phyloP scores from a whole-genome alignment of 495 filamentous ascomycete genomes.

The Pyrenopolyporus hunteri region DNA sequence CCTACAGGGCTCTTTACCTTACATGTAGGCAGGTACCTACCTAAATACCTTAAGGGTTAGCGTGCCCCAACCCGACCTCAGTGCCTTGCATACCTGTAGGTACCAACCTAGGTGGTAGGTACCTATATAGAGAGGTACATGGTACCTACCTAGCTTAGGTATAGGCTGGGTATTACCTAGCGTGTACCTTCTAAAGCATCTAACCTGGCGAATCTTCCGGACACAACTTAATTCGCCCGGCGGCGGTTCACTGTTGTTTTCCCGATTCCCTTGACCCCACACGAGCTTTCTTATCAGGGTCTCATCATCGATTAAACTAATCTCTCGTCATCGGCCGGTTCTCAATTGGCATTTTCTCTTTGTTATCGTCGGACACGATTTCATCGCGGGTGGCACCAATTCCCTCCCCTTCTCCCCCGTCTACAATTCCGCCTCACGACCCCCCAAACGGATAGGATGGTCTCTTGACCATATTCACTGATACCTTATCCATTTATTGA shows the following conservation, averaged over 20 bases:
- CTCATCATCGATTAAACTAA: constrained; percentile 23
- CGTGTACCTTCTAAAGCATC: no score
- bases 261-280: constrained; percentile 10
- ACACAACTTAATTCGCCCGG: no score
- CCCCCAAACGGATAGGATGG: constrained; percentile 21
- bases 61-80: no score
- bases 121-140: no score
- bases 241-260: no score
- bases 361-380: constrained; percentile 1
- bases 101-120: neutral
- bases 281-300: constrained; percentile 21
- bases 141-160: no score
- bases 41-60: constrained; percentile 4
- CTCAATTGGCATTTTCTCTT: neutral
- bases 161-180: no score
- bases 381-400: constrained; percentile 2
- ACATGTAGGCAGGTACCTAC: neutral
- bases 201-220: no score
- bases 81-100: neutral
- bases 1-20: no score
- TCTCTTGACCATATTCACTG: constrained; percentile 17
- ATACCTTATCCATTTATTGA: constrained; percentile 8
- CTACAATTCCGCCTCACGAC: neutral
- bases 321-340: constrained; percentile 23
- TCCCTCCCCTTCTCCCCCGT: neutral